Evolutionary conservation across 2,329 filamentous ascomycete genomes (phyloP), one percentile per base, ranked within the genome.

Genomic region (Sordariomycetes sp.): DNA sequence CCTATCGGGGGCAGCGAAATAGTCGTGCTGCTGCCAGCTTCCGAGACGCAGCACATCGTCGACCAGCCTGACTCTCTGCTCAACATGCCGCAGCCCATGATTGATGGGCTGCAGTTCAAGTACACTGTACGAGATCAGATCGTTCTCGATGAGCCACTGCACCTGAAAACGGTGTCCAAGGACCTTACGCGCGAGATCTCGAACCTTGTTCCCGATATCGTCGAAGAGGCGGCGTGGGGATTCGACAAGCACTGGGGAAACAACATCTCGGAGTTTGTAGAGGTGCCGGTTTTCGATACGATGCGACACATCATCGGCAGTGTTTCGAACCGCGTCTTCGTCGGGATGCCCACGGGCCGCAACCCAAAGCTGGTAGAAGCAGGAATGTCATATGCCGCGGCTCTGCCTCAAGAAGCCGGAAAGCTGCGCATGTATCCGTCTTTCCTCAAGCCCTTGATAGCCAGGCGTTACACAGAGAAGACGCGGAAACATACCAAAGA

Each of bases 21-120:
- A 11, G 20, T 35, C 15, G 34, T 35, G n/a, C 14, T 35, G 7
- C 34, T 35, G 10, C 34, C 34, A 6, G 18, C 25, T 10, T 30
- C 34, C 15, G 34, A 35, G 27, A 31, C 27, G 3, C 27, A 30
- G 34, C 27, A 31, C 18, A 30, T 35, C 18, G 26, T 16, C 14
- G 34, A 35, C n/a, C 34, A 35, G 27, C 26, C 34, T 15, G 34
- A 35, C 19, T 26, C 15, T 14, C 26, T 30, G 26, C 27, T 35
- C 3, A 23, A 30, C 20, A 31, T 31, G 34, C 34, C 25, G 16
- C 18, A 30, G 19, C 34, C 25, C 11, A 30, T 30, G 34, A 21
- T 35, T 10, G 16, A 31, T 12, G 34, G 26, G 10, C 19, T 35
- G 10, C 34, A 35, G 34, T 31, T 35, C 34, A 35, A 35, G 25